phyloP scores from a whole-genome alignment of 2,329 filamentous ascomycete species.

The Thielaviopsis euricoi region DNA sequence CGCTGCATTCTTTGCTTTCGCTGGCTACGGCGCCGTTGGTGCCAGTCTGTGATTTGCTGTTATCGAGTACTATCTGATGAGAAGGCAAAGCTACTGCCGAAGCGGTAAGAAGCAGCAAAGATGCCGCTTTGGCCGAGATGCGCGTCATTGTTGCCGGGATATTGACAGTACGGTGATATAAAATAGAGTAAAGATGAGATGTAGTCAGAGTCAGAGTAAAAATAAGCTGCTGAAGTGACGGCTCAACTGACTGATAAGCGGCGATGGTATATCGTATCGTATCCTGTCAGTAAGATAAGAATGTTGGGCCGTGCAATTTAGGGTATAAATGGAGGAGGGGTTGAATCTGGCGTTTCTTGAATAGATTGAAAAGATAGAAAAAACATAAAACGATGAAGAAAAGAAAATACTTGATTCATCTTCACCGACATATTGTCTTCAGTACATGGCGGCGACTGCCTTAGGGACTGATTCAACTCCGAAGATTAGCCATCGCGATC shows the following conservation, averaged over 20 bases:
- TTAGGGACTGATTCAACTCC: too few species aligned
- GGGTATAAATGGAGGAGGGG: too few species aligned
- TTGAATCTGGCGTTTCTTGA: too few species aligned
- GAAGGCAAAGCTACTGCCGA: background rate
- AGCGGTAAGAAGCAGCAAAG: background rate
- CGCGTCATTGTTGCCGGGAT: background rate
- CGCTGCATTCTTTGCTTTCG: conserved; percentile 51
- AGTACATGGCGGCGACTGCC: too few species aligned
- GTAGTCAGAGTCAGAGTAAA: too few species aligned
- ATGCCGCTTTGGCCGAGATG: background rate
- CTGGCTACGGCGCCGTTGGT: conserved; percentile 48
- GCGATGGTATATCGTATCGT: too few species aligned
- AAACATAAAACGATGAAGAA: too few species aligned
- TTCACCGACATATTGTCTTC: too few species aligned
- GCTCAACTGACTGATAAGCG: background rate
- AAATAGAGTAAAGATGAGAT: too few species aligned
- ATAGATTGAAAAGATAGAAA: too few species aligned
- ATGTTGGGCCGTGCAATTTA: background rate
- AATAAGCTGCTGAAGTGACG: too few species aligned
- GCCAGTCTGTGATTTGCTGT: background rate
- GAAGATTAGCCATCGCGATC: background rate
- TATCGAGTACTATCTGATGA: background rate
- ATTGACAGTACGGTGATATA: background rate
- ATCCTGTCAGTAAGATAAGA: background rate
- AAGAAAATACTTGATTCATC: too few species aligned